A percentile compares a stretch with the other conserved stretches of the same genome.
Conservation (phyloP, 441 rosid genomes). For the Metrosideros polymorpha region DNA sequence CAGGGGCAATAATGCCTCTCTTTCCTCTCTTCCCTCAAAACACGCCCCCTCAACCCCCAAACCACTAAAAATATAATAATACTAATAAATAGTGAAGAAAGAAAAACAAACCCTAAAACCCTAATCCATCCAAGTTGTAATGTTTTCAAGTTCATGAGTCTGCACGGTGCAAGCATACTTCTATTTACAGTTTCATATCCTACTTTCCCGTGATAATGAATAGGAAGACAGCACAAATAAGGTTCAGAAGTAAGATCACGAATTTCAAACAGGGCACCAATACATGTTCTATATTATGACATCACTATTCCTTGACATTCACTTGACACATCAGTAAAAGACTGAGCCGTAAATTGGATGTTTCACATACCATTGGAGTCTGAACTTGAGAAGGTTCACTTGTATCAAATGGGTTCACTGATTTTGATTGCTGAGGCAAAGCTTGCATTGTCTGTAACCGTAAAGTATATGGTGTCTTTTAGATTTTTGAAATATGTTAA, state of each 20-base stretch:
- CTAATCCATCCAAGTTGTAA: not conserved
- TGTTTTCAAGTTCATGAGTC: not conserved
- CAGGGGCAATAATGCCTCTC: not conserved
- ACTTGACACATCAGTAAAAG: not conserved
- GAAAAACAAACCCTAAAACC: not conserved
- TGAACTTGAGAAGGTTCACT: constrained; percentile 36
- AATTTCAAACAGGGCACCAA: not conserved
- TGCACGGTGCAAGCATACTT: not conserved
- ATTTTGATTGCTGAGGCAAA: constrained; percentile 38
- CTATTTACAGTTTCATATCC: not conserved
- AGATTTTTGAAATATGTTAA: not conserved
- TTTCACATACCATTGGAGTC: constrained; percentile 41
- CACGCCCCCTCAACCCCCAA: not conserved
- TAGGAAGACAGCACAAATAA: not conserved
- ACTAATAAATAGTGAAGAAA: not conserved
- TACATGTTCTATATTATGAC: not conserved
- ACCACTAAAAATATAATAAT: not conserved
- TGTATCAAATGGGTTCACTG: constrained; percentile 85
- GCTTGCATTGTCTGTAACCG: constrained; percentile 47
- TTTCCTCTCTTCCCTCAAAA: not conserved
- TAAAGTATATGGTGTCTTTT: not conserved
- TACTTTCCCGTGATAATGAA: not conserved
- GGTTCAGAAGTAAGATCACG: not conserved
- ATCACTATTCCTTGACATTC: not conserved
- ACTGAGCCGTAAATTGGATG: not conserved